Conservation (phyloP, 805 yeast genomes). For the Starmerella asiatica region DNA sequence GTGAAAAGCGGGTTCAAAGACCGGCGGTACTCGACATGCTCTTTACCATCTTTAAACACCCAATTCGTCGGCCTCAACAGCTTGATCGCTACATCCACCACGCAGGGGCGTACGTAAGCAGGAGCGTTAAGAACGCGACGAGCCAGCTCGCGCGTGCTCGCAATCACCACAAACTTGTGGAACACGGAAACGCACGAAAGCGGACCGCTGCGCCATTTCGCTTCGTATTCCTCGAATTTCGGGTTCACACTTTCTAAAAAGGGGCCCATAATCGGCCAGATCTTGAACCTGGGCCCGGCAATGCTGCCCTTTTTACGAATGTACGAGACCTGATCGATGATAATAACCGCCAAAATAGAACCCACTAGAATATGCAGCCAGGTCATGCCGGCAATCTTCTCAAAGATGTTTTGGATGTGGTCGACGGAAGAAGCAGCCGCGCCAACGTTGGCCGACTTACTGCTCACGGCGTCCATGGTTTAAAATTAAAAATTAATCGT, state of each 20-base stretch:
- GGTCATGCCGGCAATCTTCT: neutral
- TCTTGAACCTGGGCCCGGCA: conserved; percentile 77
- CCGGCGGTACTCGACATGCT: conserved; percentile 83
- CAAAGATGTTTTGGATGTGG: neutral
- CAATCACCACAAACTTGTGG: conserved; percentile 94
- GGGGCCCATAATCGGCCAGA: conserved; percentile 95
- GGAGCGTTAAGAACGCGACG: conserved; percentile 79
- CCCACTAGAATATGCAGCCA: neutral
- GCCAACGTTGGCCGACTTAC: neutral
- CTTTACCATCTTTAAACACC: conserved; percentile 96
- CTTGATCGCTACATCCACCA: conserved; percentile 92
- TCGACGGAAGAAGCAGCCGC: neutral
- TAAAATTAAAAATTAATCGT: no score
- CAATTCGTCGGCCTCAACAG: conserved; percentile 90
- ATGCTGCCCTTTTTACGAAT: conserved; percentile 70
- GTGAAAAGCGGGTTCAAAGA: conserved; percentile 84
- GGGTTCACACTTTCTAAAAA: conserved; percentile 90
- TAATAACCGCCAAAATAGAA: conserved; percentile 12
- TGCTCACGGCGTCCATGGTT: neutral
- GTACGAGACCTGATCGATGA: conserved; percentile 44
- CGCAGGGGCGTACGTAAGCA: conserved; percentile 86
- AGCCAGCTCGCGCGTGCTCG: conserved; percentile 74
- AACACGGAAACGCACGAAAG: conserved; percentile 93
- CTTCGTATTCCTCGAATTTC: conserved; percentile 81
- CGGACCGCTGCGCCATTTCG: conserved; percentile 91